These are phyloP conservation scores for Malassezia vespertilionis DNA, from an alignment of 1,284 basidiomycete species.

Conservation along the genomic window DNA sequence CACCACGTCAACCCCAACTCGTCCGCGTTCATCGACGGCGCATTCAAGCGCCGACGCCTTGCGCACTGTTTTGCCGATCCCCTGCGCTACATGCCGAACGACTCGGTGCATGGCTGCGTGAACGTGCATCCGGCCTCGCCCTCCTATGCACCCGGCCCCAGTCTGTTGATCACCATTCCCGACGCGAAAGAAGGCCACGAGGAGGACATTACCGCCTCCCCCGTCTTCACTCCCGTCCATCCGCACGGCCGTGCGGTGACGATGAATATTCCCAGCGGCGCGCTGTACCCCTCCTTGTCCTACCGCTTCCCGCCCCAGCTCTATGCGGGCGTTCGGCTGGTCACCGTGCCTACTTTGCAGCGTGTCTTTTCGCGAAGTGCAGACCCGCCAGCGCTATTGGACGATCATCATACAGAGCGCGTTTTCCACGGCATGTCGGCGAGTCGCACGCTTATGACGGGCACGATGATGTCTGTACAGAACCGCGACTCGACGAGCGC, in stretches of 20 bases:
- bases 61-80: conserved; percentile 33
- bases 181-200: conserved; percentile 23
- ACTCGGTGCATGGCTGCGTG: conserved; percentile 36
- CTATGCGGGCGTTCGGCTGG: conserved; percentile 27
- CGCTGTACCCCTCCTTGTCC: conserved; percentile 27
- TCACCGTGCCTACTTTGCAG: conserved; percentile 25
- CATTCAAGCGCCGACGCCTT: conserved; percentile 29
- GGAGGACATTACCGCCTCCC: conserved; percentile 22
- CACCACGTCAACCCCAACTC: conserved; percentile 18
- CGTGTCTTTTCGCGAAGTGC: conserved; percentile 28
- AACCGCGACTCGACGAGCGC: conserved; percentile 26
- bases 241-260: conserved; percentile 36
- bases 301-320: conserved; percentile 33
- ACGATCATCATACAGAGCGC: conserved; percentile 40
- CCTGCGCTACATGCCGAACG: conserved; percentile 31
- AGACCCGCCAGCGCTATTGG: conserved; percentile 35
- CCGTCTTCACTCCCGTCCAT: conserved; percentile 32
- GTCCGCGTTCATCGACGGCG: conserved; percentile 11
- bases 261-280: conserved; percentile 26
- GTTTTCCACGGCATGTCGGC: conserved; percentile 41
- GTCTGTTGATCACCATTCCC: conserved; percentile 35
- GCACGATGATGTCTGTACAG: conserved; percentile 22
- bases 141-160: conserved; percentile 31
- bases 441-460: conserved; percentile 30
- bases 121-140: conserved; percentile 26